Evolutionary conservation across 163 green algal genomes (phyloP).

Genomic region (Scenedesmus sp.): DNA sequence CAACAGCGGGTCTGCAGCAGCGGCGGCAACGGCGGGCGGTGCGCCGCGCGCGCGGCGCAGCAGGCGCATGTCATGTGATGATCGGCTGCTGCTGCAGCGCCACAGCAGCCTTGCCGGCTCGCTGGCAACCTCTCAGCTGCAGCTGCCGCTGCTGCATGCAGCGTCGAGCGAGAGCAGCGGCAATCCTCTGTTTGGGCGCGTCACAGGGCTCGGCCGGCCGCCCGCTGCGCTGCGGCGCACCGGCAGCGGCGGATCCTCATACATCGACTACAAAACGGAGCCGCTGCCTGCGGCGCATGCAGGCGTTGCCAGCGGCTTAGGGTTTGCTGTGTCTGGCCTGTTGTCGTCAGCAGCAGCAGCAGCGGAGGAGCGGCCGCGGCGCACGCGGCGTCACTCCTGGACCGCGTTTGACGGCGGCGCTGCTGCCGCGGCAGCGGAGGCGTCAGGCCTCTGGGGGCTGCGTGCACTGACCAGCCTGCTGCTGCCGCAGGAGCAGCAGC

Average conservation of each 20-base stretch:
- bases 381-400: slow-evolving; percentile 36
- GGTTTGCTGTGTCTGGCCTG: neutral
- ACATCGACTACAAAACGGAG: neutral
- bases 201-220: slow-evolving; percentile 13
- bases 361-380: neutral
- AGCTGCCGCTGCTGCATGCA: neutral
- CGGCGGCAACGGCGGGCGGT: neutral
- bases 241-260: neutral
- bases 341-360: slow-evolving; percentile 11
- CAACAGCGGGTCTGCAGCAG: neutral
- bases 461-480: neutral
- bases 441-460: neutral
- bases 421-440: neutral
- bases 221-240: neutral
- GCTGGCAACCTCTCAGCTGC: neutral
- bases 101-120: neutral
- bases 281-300: neutral
- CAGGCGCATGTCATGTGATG: slow-evolving; percentile 37
- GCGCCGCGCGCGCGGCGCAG: neutral
- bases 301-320: neutral
- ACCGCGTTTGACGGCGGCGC: neutral
- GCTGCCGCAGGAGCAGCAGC: slow-evolving; percentile 14
- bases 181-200: neutral
- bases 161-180: neutral
- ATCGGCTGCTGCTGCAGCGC: slow-evolving; percentile 10